Base-by-base conservation (phyloP, 257 asterid genomes). In the Phtheirospermum japonicum region DNA sequence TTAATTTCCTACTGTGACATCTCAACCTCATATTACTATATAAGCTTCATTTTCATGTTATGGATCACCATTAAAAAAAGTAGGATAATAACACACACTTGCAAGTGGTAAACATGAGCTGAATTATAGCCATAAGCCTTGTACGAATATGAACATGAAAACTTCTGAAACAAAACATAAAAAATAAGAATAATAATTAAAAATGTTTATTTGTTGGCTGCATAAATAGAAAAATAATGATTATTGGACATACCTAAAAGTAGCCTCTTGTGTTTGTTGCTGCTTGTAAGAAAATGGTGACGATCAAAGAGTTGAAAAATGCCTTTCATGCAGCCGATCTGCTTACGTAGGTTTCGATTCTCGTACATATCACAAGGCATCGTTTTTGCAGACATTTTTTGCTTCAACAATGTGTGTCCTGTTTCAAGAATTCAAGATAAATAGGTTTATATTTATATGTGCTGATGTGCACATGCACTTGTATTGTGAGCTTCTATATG, bases 311-410 rank as follows among this genome's bases (percentile, higher is more conserved):
- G 74, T 70, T 80, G 89, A 68, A 85, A 87, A 71, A 90, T 74
- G 54, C 83, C 82, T 57, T 82, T 82, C 89, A 85, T 82, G 83
- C 97, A 90, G 18, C 97, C 92, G 37, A 83, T 66, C 70, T 86
- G 89, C 80, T 83, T 87, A 26, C 63, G 73, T 68, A 77, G 50
- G 60, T 83, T 77, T 58, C 64, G 49, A 49, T 68, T 73, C 49
- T 77, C 89, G 7, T 81, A 83, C 52, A 71, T 68, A 30, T 73
- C 57, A 13, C 16, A 4, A 10, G 81, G 66, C 57, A 66, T 19
- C 52, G 67, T 76, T 69, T 75, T 83, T 8, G 83, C 72, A 23
- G 93, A 73, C 95, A 84, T 84, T 52, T 54, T 64, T 20, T 60
- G 54, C 70, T 64, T n/a, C 49, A 18, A 57, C 28, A 23, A 42